A percentile compares a stretch with the other conserved stretches of the same genome.
Conservation (phyloP, 1,139 yeast genomes). For the Suzukiozyma palmioleophila region DNA sequence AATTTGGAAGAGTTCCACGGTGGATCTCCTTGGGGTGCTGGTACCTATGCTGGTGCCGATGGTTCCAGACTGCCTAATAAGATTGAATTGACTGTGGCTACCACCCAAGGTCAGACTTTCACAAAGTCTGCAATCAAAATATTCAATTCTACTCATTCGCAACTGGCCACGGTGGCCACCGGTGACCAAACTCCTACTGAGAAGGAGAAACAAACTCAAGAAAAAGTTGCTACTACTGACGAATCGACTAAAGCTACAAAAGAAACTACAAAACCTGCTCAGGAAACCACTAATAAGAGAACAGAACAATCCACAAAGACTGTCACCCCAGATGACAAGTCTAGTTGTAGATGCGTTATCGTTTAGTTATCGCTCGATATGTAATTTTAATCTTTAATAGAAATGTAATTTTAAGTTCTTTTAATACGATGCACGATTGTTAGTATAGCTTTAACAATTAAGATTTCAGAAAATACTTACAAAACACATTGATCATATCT, state of each 20-base stretch:
- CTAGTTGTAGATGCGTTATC: slow-evolving; percentile 26
- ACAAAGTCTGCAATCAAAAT: slow-evolving; percentile 30
- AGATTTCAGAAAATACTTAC: neutral
- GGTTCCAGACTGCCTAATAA: slow-evolving; percentile 44
- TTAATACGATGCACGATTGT: neutral
- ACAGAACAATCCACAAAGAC: slow-evolving; percentile 17
- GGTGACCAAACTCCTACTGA: too few relatives aligned
- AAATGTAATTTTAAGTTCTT: neutral
- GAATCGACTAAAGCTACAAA: slow-evolving; percentile 9
- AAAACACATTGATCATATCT: slow-evolving; percentile 4
- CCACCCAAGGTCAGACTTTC: slow-evolving; percentile 40
- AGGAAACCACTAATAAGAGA: slow-evolving; percentile 9
- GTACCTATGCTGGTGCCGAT: slow-evolving; percentile 44
- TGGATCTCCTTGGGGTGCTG: slow-evolving; percentile 51
- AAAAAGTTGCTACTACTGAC: slow-evolving; percentile 6
- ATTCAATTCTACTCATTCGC: slow-evolving; percentile 9
- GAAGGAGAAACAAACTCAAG: neutral
- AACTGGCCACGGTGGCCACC: too few relatives aligned
- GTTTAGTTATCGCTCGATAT: slow-evolving; percentile 13
- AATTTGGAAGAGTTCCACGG: slow-evolving; percentile 40
- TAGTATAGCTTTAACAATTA: neutral
- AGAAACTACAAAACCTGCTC: slow-evolving; percentile 3
- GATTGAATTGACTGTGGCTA: slow-evolving; percentile 36
- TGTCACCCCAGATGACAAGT: slow-evolving; percentile 18
- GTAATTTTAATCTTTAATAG: neutral